Evolutionary conservation across 2,329 filamentous ascomycete genomes (phyloP).

Genomic region (Colletotrichum ledebouriae): DNA sequence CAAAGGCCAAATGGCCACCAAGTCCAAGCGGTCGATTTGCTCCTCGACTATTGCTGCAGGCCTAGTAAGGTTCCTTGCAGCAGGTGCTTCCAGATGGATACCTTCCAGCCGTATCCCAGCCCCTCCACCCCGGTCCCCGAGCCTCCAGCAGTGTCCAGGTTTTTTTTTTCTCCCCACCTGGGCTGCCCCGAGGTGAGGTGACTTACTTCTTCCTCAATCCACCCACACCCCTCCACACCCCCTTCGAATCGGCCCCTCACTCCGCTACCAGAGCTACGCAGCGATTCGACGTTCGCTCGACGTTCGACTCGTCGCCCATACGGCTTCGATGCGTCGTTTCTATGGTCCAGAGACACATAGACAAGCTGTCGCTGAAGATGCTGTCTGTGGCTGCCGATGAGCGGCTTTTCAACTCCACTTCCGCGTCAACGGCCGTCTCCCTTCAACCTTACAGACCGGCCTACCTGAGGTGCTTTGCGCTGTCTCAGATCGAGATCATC

Average conservation of each 20-base stretch:
- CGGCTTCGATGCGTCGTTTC: constrained; percentile 4
- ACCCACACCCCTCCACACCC: not conserved
- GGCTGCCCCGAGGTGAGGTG: not conserved
- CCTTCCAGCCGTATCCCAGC: not conserved
- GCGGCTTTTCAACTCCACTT: constrained; percentile 7
- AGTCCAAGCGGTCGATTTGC: too few relatives aligned
- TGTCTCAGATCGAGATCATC: constrained; percentile 17
- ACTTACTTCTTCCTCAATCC: constrained; percentile 5
- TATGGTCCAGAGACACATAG: not conserved
- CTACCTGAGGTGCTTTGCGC: too few relatives aligned
- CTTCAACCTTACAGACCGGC: too few relatives aligned
- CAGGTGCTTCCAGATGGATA: not conserved
- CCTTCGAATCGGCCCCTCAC: not conserved
- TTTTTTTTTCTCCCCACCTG: not conserved
- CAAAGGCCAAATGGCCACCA: too few relatives aligned
- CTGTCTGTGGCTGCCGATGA: constrained; percentile 8
- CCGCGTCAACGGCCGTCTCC: constrained; percentile 9
- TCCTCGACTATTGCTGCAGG: too few relatives aligned
- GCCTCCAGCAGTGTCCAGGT: constrained; percentile 6
- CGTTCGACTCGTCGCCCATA: constrained; percentile 17
- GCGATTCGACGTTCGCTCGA: constrained; percentile 28
- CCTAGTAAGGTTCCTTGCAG: too few relatives aligned
- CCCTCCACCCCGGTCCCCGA: constrained; percentile 25
- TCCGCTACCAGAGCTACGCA: not conserved
- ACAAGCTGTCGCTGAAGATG: not conserved